Evolutionary conservation across 2,329 filamentous ascomycete genomes (phyloP), one percentile per base, ranked within the genome.

Genomic region (Ophiostoma triangulosporum): DNA sequence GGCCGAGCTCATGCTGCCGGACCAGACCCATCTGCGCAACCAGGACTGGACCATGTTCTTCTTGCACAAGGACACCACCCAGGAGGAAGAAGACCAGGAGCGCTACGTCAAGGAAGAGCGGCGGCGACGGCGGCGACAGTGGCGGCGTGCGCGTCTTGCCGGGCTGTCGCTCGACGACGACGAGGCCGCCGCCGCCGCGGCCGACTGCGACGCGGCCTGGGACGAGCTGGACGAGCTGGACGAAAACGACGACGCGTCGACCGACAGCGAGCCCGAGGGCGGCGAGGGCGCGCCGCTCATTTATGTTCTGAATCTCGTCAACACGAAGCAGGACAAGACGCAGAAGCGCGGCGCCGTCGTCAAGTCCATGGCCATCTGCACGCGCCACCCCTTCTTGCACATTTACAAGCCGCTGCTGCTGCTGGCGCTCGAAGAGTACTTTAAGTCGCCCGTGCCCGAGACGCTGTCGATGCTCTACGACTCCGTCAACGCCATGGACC

Each of bases 21-120:
- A 98, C 68, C 91, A 97, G 69, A 89, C 91, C 22, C 93, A 98
- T 69, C 82, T 93, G 57, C 81, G 93, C 36, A 91, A 86, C 64
- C 90, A 97, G 69, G 93, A 98, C 67, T 98, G 93, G 93, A 98
- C 93, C 40, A 95, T 97, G 53, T 98, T 98, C 72, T 98, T 98
- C 66, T 68, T 98, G 54, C 93, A 98, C 71, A 97, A 97, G 67
- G 93, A 98, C 66, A 87, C 84, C 3, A 90, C 81, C 56, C 81
- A 84, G 50, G 84, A 87, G 56, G 86, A 91, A 54, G 90, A 95
- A 56, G 86, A 89, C 29, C 78, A 82, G 54, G 84, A 88, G 61
- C 73, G 74, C 57, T 73, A 71, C 53, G 73, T 73, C 36, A 83
- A 77, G 59, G 71, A 75, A 62, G 73, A 74, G 60, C 70, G 76